Percentiles rank a stretch among this genome's conserved stretches.
Conservation (phyloP, 2,329 filamentous ascomycete species). For the Fusarium foetens region DNA sequence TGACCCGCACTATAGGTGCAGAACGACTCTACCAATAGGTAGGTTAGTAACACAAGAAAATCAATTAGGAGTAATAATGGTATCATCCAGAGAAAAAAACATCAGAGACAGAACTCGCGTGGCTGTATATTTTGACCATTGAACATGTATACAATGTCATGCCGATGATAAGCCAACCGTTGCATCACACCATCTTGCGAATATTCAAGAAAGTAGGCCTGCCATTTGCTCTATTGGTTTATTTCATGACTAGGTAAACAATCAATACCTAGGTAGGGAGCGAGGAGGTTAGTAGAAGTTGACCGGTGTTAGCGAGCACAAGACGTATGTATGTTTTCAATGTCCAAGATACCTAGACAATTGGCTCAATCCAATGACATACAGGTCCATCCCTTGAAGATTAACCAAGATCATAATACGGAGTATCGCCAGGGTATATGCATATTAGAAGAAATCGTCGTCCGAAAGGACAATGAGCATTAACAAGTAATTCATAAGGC, state of each 20-base stretch:
- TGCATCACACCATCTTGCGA: neutral
- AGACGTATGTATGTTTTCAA: neutral
- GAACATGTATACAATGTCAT: neutral
- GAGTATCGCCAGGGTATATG: neutral
- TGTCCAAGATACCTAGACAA: neutral
- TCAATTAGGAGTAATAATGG: neutral
- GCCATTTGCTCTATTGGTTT: neutral
- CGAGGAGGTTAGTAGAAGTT: neutral
- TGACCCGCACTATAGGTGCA: neutral
- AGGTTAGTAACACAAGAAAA: neutral
- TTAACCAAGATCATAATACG: neutral
- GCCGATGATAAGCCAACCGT: neutral
- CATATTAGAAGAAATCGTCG: neutral
- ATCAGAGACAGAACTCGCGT: neutral
- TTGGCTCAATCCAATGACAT: neutral
- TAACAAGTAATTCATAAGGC: conserved; percentile 1
- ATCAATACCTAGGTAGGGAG: neutral
- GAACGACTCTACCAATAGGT: neutral
- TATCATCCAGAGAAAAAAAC: neutral
- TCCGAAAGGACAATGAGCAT: conserved; percentile 34
- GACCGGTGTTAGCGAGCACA: conserved; percentile 1
- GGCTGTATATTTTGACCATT: neutral
- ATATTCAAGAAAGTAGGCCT: neutral
- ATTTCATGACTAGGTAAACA: neutral
- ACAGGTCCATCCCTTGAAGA: conserved; percentile 7